phyloP scores from a whole-genome alignment of 169 alveolate species.

The Eimeria acervulina region DNA sequence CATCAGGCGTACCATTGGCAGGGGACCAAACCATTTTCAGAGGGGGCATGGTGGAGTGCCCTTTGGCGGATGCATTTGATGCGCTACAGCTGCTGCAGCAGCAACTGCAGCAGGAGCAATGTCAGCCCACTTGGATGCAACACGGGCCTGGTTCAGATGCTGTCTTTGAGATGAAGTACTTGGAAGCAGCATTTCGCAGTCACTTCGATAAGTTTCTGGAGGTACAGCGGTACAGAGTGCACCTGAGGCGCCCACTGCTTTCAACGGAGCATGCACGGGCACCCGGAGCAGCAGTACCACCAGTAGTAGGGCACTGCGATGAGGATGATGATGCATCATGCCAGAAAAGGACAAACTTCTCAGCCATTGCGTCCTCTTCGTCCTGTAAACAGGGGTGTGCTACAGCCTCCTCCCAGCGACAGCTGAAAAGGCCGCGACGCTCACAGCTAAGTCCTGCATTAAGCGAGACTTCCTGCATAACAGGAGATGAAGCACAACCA shows the following conservation, averaged over 20 bases:
- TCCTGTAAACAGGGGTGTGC: neutral
- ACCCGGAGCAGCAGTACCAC: slow-evolving; percentile 19
- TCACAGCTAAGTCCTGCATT: neutral
- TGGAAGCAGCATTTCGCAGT: slow-evolving; percentile 13
- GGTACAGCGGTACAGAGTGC: slow-evolving; percentile 13
- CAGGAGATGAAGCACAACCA: neutral
- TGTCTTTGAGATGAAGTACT: neutral
- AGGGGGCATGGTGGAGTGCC: slow-evolving; percentile 30
- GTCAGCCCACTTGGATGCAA: neutral
- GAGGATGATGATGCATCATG: neutral
- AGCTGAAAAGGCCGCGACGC: neutral
- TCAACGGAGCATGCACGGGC: neutral
- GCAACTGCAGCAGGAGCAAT: slow-evolving; percentile 2
- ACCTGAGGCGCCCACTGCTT: neutral
- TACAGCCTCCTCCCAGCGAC: neutral
- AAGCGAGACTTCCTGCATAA: neutral
- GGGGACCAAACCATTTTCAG: neutral
- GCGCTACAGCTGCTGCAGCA: slow-evolving; percentile 61
- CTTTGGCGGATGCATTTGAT: slow-evolving; percentile 39
- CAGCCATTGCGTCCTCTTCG: neutral
- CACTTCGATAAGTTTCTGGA: slow-evolving; percentile 19
- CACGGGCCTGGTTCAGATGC: neutral
- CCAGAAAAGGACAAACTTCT: neutral
- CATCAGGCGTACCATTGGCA: neutral
- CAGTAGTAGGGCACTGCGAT: neutral